phyloP scores from a whole-genome alignment of 169 alveolate genomes.

The Theileria sp. region DNA sequence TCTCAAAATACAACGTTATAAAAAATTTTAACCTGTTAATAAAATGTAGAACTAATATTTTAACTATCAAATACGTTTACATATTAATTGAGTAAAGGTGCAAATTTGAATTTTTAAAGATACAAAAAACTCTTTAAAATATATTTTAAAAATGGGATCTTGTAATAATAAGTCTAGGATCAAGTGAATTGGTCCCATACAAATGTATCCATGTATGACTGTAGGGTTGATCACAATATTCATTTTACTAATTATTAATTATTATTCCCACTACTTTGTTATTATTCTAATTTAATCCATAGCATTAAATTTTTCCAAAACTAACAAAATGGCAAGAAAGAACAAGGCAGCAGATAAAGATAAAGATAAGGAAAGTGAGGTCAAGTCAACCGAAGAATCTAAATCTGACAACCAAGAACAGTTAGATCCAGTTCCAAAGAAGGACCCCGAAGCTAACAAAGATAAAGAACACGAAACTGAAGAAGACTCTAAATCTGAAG shows the following conservation, averaged over 20 bases:
- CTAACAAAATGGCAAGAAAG: not conserved
- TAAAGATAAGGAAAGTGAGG: not conserved
- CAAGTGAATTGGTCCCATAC: not conserved
- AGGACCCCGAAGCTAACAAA: not conserved
- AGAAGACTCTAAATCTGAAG: not conserved
- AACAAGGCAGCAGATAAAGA: not conserved
- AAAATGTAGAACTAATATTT: not conserved
- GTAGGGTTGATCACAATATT: not conserved
- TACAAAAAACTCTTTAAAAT: too few species aligned
- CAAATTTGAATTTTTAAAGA: not conserved
- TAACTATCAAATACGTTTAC: not conserved
- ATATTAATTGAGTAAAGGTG: not conserved
- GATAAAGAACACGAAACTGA: not conserved
- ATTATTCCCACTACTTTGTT: not conserved
- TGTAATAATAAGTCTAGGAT: not conserved
- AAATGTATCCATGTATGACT: not conserved
- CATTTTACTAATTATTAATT: not conserved
- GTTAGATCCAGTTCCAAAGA: not conserved
- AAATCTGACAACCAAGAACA: not conserved
- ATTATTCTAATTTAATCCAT: not conserved
- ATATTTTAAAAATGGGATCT: too few species aligned
- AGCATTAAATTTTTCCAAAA: not conserved
- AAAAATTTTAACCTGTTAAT: not conserved
- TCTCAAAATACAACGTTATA: slow-evolving; percentile 46
- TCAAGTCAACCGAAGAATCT: not conserved